These are phyloP conservation scores for Candida taoyuanica DNA, from an alignment of 805 yeast genomes.

Conservation along the genomic window DNA sequence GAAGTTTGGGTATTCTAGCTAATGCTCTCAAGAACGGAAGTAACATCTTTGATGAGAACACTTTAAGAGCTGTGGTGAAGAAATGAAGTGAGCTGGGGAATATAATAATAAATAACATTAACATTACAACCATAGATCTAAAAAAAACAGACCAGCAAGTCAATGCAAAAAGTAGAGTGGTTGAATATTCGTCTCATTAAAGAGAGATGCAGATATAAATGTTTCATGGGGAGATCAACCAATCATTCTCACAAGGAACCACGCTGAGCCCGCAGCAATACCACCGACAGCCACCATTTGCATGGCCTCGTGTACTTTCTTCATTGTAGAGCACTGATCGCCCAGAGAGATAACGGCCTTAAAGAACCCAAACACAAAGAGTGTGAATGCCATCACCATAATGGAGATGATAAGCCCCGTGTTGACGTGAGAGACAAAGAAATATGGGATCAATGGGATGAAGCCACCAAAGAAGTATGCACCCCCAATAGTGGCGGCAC, in stretches of 20 bases:
- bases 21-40: conserved; percentile 22
- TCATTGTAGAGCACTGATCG: conserved; percentile 55
- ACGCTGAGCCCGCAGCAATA: conserved; percentile 96
- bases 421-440: conserved; percentile 71
- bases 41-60: conserved; percentile 22
- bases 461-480: conserved; percentile 91
- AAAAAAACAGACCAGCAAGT: no score
- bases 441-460: conserved; percentile 86
- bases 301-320: conserved; percentile 70
- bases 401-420: conserved; percentile 74
- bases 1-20: conserved; percentile 38
- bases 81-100: no score
- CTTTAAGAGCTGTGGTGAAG: conserved; percentile 20
- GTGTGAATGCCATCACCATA: conserved; percentile 76
- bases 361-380: conserved; percentile 80
- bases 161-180: no score
- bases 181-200: no score
- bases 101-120: not conserved
- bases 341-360: conserved; percentile 87
- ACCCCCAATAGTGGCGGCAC: conserved; percentile 86
- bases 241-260: conserved; percentile 80
- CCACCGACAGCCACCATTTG: conserved; percentile 96
- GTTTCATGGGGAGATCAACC: conserved; percentile 33
- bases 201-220: no score
- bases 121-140: no score